Base-by-base conservation (phyloP, 257 asterid genomes). In the Petunia secreta region DNA sequence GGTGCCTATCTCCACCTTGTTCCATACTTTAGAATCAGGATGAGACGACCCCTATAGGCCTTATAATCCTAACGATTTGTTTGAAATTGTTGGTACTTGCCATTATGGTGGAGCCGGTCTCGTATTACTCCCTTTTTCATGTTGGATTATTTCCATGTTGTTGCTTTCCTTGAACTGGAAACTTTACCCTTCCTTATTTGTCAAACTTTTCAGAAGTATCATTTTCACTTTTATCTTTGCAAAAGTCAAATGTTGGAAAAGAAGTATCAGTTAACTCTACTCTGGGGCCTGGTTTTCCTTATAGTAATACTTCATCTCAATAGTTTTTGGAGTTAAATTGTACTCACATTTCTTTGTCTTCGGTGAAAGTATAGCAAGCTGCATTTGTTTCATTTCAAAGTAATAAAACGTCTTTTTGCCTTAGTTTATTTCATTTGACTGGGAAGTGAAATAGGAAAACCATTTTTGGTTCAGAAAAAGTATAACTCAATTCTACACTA, bases 1-100 rank as follows among this genome's bases (percentile, higher is more conserved):
- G 94, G 94, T 89, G 87, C 25, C 25, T 25, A 86, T 83, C 43
- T 69, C 59, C 59, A 46, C 58, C 44, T 68, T 68, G 16, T 68
- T 44, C 58, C 41, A 68, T 68, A 68, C 16, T 25, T 37, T 43
- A 68, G 76, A 8, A 68, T 44, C 5, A 69, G 58, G 77, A 69
- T 46, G 77, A 46, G 8, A 66, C 15, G 1, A 69, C 46, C 25
- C 10, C 6, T 69, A 46, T 25, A 9, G 77, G 59, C 5, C 77
- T 46, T 46, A 46, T 43, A 67, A 67, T 36, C 46, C 40, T 46
- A 16, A 46, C n/a, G 25, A 9, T 9, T 4, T 46, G 55, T 46
- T 68, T 46, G 40, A 69, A 46, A 69, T 59, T 69, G 25, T 65
- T 65, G 74, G 4, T 69, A 46, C 59, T 69, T 54, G 41, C 39